Base-by-base conservation (phyloP, 345 rosid genomes). In the Erysimum cheiranthoides region DNA sequence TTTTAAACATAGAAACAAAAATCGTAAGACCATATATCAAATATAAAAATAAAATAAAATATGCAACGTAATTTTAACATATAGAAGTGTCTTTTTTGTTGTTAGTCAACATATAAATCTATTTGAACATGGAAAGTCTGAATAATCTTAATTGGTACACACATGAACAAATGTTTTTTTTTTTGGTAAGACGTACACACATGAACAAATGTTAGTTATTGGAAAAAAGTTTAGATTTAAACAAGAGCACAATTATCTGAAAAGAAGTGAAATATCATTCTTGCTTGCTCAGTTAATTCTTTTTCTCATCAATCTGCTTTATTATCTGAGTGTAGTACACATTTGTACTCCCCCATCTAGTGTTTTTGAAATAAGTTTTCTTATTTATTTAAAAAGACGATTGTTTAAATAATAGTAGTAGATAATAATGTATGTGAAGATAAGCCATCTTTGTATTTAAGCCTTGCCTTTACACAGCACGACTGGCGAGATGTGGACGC, bases 401-500 rank as follows among this genome's bases (percentile, higher is more conserved):
- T 35, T 49, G 4, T 34, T 14, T 6, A 32, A 14, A 31, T 52
- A 57, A n/a, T 13, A 8, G 2, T 5, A 6, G 4, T 9, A 30
- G 11, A 46, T 4, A 28, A 54, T 49, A 62, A 18, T 16, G 16
- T 17, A 40, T 61, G 58, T 46, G 54, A 73, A 73, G 54, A 73
- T 62, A 73, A 73, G 53, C n/a, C 28, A 73, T 40, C 70, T 51
- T 30, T 62, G 43, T 62, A 25, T 39, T 12, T 61, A 17, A 62
- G 43, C 69, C 53, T 62, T 17, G 62, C 12, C 76, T 61, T 73
- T 73, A 51, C 27, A 62, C 25, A 51, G 16, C 62, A 73, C n/a
- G 40, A 51, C 76, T 73, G 77, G 77, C 70, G 35, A 73, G 63
- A 73, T 32, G 70, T 63, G 54, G 76, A 73, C 28, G 34, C 40